Evolutionary conservation across 352 stramenopile species (phyloP).

Genomic region (Thalassiosira pacifica): DNA sequence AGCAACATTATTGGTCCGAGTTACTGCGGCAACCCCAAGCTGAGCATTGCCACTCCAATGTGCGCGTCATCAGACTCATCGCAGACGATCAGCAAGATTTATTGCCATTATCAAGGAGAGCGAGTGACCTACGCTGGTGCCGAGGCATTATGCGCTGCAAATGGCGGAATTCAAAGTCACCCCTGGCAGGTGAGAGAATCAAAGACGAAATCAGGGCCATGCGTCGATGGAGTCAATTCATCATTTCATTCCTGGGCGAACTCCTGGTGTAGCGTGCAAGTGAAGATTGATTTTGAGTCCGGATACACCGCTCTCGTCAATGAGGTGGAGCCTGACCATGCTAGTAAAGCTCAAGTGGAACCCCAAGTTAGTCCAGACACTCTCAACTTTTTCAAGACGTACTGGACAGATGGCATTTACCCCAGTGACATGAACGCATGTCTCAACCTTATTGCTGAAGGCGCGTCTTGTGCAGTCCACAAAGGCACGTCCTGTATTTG

Average conservation of each 20-base stretch:
- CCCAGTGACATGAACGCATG: not conserved
- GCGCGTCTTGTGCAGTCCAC: not conserved
- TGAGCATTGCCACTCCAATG: not conserved
- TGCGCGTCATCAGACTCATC: no score
- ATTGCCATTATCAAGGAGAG: constrained; percentile 38
- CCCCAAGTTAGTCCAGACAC: not conserved
- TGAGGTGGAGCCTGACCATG: not conserved
- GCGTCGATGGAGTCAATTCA: not conserved
- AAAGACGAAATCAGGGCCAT: no score
- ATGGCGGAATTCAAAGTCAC: not conserved
- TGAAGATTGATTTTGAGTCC: not conserved
- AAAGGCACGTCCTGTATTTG: not conserved
- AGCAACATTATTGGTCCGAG: not conserved
- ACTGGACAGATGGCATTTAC: not conserved
- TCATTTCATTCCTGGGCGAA: not conserved
- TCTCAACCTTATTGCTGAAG: not conserved
- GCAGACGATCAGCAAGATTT: no score
- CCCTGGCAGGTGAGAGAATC: no score
- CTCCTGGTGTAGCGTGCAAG: not conserved
- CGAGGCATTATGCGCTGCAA: not conserved
- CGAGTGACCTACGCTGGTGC: not conserved
- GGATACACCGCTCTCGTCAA: not conserved
- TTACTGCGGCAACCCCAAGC: not conserved
- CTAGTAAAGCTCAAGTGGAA: not conserved
- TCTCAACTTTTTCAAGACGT: not conserved